phyloP scores from a whole-genome alignment of 2,329 filamentous ascomycete genomes.

The Calonectria crousiana region DNA sequence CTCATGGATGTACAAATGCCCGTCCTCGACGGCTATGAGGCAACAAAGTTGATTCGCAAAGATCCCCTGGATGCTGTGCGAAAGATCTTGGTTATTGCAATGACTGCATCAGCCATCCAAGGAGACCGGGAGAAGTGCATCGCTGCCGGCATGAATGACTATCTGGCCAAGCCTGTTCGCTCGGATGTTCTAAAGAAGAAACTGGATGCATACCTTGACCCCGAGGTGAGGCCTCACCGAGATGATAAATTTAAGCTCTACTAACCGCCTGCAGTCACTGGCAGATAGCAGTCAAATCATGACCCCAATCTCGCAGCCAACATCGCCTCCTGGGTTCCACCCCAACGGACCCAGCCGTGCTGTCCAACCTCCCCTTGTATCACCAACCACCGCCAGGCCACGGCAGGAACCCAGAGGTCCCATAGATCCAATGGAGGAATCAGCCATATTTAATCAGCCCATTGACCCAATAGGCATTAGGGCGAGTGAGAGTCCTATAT shows the following conservation, averaged over 20 bases:
- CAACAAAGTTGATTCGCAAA: constrained; percentile 83
- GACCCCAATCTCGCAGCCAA: constrained; percentile 25
- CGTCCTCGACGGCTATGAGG: constrained; percentile 91
- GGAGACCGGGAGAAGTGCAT: constrained; percentile 95
- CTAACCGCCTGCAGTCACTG: constrained; percentile 31
- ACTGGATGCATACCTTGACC: constrained; percentile 70
- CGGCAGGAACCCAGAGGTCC: constrained; percentile 12
- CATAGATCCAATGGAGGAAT: constrained; percentile 48
- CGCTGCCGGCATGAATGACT: constrained; percentile 98
- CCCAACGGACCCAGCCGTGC: constrained; percentile 25
- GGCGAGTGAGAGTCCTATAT: constrained; percentile 44
- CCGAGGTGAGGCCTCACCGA: constrained; percentile 43
- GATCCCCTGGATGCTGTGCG: constrained; percentile 82
- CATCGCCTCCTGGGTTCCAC: constrained; percentile 1
- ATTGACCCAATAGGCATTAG: constrained; percentile 42
- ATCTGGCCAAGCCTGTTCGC: constrained; percentile 94
- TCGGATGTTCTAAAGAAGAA: constrained; percentile 89
- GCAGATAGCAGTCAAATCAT: constrained; percentile 20
- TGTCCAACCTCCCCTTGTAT: constrained; percentile 19
- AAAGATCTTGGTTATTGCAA: constrained; percentile 92
- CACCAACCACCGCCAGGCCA: neutral
- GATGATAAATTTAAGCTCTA: neutral
- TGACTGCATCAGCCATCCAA: constrained; percentile 96
- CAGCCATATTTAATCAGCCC: constrained; percentile 49
- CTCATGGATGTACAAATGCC: constrained; percentile 99